Conservation (phyloP, 2,329 filamentous ascomycete species). For the Exophiala calicioides region DNA sequence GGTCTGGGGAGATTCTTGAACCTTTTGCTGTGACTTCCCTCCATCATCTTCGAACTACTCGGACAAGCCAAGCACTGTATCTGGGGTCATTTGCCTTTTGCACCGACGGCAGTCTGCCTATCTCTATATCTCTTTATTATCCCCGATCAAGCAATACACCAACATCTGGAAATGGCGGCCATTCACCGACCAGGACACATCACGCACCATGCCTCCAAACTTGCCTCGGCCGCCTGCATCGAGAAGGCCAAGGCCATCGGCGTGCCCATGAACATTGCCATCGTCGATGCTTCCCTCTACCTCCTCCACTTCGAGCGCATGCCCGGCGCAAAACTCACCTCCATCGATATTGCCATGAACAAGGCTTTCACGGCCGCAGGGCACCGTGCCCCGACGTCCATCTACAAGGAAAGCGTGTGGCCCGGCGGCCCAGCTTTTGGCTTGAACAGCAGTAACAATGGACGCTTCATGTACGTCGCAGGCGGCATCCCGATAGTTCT, state of each 20-base stretch:
- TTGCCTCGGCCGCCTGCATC: conserved; percentile 28
- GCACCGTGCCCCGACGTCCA: conserved; percentile 53
- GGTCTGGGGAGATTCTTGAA: background rate
- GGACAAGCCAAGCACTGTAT: too few relatives aligned
- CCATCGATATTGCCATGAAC: conserved; percentile 54
- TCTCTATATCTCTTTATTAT: too few relatives aligned
- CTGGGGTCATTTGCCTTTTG: too few relatives aligned
- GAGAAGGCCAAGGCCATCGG: conserved; percentile 28
- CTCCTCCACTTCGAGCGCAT: conserved; percentile 47
- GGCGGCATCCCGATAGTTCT: conserved; percentile 55
- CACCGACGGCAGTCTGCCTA: too few relatives aligned
- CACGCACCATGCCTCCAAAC: conserved; percentile 30
- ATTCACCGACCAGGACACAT: conserved; percentile 29
- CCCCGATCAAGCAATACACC: background rate
- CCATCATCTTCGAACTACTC: too few relatives aligned
- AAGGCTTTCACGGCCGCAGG: conserved; percentile 60
- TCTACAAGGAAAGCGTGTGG: conserved; percentile 56
- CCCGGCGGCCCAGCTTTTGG: conserved; percentile 56
- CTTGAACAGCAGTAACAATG: conserved; percentile 51
- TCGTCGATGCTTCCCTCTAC: conserved; percentile 34
- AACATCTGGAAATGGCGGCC: conserved; percentile 13
- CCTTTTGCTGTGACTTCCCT: background rate
- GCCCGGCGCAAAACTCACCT: conserved; percentile 57
- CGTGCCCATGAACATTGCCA: conserved; percentile 34
- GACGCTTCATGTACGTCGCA: conserved; percentile 56